These are phyloP conservation scores for Hylodesmum podocarpum DNA, from an alignment of 306 rosid species.

Conservation along the genomic window DNA sequence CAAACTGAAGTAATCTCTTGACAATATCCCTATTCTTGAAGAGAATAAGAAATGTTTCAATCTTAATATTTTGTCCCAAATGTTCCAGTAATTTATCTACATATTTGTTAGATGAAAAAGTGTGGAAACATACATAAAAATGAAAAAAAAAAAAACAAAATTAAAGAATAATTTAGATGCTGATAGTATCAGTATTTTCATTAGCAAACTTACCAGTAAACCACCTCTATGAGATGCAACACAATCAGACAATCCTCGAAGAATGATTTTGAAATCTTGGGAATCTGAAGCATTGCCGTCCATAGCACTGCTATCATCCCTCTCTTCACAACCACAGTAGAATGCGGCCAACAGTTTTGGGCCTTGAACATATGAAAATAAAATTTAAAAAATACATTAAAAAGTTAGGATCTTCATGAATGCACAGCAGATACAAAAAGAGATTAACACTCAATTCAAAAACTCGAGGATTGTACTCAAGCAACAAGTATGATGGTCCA, in stretches of 20 bases:
- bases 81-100: neutral
- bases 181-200: neutral
- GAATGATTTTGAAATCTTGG: slow-evolving; percentile 43
- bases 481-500: slow-evolving; percentile 11
- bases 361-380: slow-evolving; percentile 56
- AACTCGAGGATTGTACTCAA: neutral
- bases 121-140: neutral
- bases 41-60: slow-evolving; percentile 9
- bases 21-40: neutral
- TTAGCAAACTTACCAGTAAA: slow-evolving; percentile 49
- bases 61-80: slow-evolving; percentile 1
- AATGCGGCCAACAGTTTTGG: slow-evolving; percentile 68
- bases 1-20: slow-evolving; percentile 10
- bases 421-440: slow-evolving; percentile 18
- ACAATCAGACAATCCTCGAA: slow-evolving; percentile 80
- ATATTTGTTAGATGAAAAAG: neutral
- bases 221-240: slow-evolving; percentile 49
- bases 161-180: neutral
- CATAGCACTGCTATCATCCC: slow-evolving; percentile 33
- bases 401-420: slow-evolving; percentile 16
- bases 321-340: slow-evolving; percentile 61
- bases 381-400: neutral
- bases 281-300: slow-evolving; percentile 43
- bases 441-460: neutral
- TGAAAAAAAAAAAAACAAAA: neutral